Evolutionary conservation across 768 basidiomycete species (phyloP), one percentile per base, ranked within the genome.

Genomic region (Harrya chromipes): DNA sequence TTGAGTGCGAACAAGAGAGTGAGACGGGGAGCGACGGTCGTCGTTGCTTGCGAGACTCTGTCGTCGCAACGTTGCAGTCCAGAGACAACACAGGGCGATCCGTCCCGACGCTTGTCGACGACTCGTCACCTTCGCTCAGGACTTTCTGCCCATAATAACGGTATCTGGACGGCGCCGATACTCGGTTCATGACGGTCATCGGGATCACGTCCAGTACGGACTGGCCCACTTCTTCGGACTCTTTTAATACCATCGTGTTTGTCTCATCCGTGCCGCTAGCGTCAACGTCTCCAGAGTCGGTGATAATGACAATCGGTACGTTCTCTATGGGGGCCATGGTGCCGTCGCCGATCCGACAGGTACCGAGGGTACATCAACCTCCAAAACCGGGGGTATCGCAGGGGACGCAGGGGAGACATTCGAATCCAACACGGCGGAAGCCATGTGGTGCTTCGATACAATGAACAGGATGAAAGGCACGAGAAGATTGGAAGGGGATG

Each of bases 391-490:
- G 1, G 19, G 42, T 17, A 24, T 27, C 9, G 20, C 31, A 7
- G 51, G 47, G 11, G 54, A 47, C 9, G 20, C 31, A 7, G 51
- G 47, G 11, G 54, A 47, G 19, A 62, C 34, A 9, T 40, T 51
- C 6, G 34, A 24, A 19, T 62, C 61, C 4, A 63, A 23, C 5
- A 62, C 43, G 14, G 61, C 61, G 11, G 61, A 57, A 1, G 61
- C 61, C 12, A 24, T 11, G 46, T 55, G 51, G 40, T 51, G 37
- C 21, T 63, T 63, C 7, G 61, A 63, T 6, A 52, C 26, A 2
- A 60, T 49, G 33, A 60, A 60, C 2, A 62, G 26, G 13, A 62
- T 29, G 24, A 63, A 62, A 12, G 58, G 61, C 9, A 62, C 33
- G 39, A 62, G 54, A 17, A 62, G 61, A 39, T 62, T 62, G 3